phyloP scores from a whole-genome alignment of 2,329 filamentous ascomycete genomes.

The Thelonectria discophora region DNA sequence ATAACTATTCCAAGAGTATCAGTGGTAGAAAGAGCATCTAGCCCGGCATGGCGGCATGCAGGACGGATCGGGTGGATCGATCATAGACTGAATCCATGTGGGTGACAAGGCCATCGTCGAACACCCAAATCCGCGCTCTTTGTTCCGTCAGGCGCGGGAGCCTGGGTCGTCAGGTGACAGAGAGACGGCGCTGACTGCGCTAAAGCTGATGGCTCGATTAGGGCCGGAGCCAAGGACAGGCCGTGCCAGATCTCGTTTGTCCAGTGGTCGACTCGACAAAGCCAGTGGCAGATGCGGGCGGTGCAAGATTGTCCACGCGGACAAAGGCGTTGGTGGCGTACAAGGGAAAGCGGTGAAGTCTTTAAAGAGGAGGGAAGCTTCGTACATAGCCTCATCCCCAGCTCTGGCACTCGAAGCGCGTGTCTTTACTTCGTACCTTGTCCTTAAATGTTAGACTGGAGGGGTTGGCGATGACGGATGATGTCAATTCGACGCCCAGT shows the following conservation, averaged over 20 bases:
- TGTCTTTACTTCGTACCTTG: too few relatives aligned
- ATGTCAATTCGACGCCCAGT: slow-evolving; percentile 9
- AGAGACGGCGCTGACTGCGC: slow-evolving; percentile 5
- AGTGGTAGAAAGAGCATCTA: slow-evolving; percentile 27
- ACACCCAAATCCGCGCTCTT: too few relatives aligned
- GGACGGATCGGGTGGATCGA: slow-evolving; percentile 27
- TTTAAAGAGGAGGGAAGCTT: slow-evolving; percentile 4
- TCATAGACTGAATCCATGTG: background rate
- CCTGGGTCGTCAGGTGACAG: background rate
- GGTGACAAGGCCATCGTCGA: slow-evolving; percentile 14
- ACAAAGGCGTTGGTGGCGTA: slow-evolving; percentile 17
- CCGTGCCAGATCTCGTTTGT: slow-evolving; percentile 21
- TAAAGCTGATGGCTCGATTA: slow-evolving; percentile 25
- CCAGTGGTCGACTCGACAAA: slow-evolving; percentile 21
- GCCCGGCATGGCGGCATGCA: slow-evolving; percentile 20
- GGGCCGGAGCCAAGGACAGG: slow-evolving; percentile 24
- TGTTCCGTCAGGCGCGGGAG: too few relatives aligned
- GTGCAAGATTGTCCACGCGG: slow-evolving; percentile 14
- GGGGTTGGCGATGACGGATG: background rate
- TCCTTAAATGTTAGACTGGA: too few relatives aligned
- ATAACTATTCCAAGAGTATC: slow-evolving; percentile 17
- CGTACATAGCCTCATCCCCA: background rate
- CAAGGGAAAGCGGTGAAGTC: slow-evolving; percentile 37
- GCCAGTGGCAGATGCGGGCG: slow-evolving; percentile 19
- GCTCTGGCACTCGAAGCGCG: background rate